phyloP scores from a whole-genome alignment of 129 eudicot species.

The Dittrichia graveolens region DNA sequence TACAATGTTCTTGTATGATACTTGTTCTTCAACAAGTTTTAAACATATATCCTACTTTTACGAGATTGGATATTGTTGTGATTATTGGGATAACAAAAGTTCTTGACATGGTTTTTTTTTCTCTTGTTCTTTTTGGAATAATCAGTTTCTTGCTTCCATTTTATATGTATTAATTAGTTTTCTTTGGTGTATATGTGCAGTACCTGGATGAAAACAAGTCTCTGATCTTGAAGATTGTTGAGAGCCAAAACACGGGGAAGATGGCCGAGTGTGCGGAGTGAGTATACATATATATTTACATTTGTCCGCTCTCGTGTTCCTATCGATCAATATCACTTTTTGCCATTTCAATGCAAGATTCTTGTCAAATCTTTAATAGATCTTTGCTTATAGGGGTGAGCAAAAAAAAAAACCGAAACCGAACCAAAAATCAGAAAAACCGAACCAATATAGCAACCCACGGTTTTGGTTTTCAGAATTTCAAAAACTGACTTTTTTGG shows the following conservation, averaged over 20 bases:
- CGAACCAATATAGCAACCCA: too few species aligned
- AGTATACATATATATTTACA: conserved; percentile 27
- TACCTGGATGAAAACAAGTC: conserved; percentile 98
- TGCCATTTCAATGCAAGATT: neutral
- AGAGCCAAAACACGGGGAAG: conserved; percentile 94
- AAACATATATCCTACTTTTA: too few species aligned
- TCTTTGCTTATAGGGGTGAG: too few species aligned
- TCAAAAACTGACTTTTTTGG: too few species aligned
- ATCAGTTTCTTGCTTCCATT: neutral
- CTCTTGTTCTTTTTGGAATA: neutral
- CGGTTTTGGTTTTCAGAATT: too few species aligned
- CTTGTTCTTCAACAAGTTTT: conserved; percentile 3
- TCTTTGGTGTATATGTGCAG: conserved; percentile 41
- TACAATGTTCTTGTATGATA: neutral
- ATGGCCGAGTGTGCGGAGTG: conserved; percentile 99
- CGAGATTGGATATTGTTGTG: too few species aligned
- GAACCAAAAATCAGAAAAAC: too few species aligned
- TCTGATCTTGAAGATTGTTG: conserved; percentile 92
- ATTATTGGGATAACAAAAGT: too few species aligned
- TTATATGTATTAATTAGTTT: conserved; percentile 2
- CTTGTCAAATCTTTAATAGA: neutral
- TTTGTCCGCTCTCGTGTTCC: neutral
- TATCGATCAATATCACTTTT: neutral
- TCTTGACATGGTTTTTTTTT: neutral
- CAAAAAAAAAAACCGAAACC: too few species aligned